Evolutionary conservation across 2,329 filamentous ascomycete genomes (phyloP).

Genomic region (Thyridium curvatum): DNA sequence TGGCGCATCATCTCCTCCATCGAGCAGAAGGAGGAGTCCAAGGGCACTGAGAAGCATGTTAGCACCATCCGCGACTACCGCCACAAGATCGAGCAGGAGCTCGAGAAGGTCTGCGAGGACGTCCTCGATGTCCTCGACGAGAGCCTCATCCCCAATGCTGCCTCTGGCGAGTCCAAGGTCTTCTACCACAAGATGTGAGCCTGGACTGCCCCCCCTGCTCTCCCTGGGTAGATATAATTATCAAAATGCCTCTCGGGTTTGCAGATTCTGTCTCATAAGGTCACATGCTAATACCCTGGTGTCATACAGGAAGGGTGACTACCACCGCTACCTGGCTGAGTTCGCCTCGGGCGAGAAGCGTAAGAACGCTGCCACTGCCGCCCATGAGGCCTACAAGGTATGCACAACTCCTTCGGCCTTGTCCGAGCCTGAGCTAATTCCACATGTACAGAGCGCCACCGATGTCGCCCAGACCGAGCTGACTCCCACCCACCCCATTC

Average conservation of each 20-base stretch:
- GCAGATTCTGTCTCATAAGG: conserved; percentile 5
- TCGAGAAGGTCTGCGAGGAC: conserved; percentile 97
- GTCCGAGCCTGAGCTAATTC: conserved; percentile 4
- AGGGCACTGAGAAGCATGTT: conserved; percentile 94
- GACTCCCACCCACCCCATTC: conserved; percentile 95
- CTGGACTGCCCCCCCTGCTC: conserved; percentile 16
- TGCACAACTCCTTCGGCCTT: conserved; percentile 15
- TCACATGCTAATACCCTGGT: no score
- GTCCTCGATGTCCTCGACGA: conserved; percentile 92
- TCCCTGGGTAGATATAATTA: conserved; percentile 1
- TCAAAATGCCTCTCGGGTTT: conserved; percentile 1
- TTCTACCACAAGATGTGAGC: conserved; percentile 99
- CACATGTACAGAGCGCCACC: conserved; percentile 69
- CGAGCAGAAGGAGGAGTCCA: conserved; percentile 99
- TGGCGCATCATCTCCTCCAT: conserved; percentile 99
- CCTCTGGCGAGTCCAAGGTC: conserved; percentile 97
- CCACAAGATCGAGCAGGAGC: conserved; percentile 95
- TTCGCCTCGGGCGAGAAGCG: conserved; percentile 90
- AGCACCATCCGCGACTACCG: conserved; percentile 93
- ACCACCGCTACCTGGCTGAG: conserved; percentile 92
- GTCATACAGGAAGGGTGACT: conserved; percentile 79
- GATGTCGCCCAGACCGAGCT: conserved; percentile 97
- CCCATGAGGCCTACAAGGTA: conserved; percentile 97
- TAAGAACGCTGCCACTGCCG: conserved; percentile 79
- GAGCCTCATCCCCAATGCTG: conserved; percentile 88